Percentiles rank a stretch among this genome's conserved stretches.
Conservation (phyloP, 768 basidiomycete genomes). For the Amyloporia xantha region DNA sequence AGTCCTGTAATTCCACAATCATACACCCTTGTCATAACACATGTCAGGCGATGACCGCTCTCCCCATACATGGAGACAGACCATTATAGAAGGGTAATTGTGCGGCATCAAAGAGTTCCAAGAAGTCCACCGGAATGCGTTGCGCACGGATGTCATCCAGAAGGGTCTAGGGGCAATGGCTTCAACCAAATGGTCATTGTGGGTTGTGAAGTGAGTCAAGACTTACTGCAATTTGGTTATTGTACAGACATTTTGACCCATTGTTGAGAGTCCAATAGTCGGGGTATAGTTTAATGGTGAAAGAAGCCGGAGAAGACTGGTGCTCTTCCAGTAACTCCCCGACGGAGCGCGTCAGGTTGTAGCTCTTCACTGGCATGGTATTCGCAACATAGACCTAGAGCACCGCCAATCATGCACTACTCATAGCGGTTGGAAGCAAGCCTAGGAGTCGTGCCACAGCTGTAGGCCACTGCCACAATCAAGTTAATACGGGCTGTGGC, state of each 20-base stretch:
- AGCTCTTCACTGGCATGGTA: slow-evolving; percentile 38
- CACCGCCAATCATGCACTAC: background rate
- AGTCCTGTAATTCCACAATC: slow-evolving; percentile 79
- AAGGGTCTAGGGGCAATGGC: slow-evolving; percentile 44
- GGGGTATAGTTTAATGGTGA: slow-evolving; percentile 69
- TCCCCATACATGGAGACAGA: slow-evolving; percentile 25
- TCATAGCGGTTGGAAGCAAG: background rate
- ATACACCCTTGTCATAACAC: slow-evolving; percentile 54
- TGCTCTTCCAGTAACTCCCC: slow-evolving; percentile 56
- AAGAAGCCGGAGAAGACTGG: slow-evolving; percentile 57
- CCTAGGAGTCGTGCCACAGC: slow-evolving; percentile 15
- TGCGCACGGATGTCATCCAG: slow-evolving; percentile 80
- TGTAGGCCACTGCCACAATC: slow-evolving; percentile 1
- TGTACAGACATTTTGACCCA: slow-evolving; percentile 76
- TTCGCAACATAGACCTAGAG: slow-evolving; percentile 10
- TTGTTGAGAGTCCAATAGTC: slow-evolving; percentile 82
- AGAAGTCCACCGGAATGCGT: slow-evolving; percentile 80
- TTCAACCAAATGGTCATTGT: slow-evolving; percentile 3
- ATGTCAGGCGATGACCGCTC: background rate
- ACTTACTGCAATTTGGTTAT: slow-evolving; percentile 61
- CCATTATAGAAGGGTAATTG: slow-evolving; percentile 81
- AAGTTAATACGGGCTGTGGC: slow-evolving; percentile 26
- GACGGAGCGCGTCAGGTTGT: slow-evolving; percentile 65
- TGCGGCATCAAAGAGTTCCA: slow-evolving; percentile 70
- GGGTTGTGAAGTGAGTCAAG: slow-evolving; percentile 8